Evolutionary conservation across 176 grass and related monocot species (phyloP), one percentile per base, ranked within the genome.

Genomic region (Triticum urartu): DNA sequence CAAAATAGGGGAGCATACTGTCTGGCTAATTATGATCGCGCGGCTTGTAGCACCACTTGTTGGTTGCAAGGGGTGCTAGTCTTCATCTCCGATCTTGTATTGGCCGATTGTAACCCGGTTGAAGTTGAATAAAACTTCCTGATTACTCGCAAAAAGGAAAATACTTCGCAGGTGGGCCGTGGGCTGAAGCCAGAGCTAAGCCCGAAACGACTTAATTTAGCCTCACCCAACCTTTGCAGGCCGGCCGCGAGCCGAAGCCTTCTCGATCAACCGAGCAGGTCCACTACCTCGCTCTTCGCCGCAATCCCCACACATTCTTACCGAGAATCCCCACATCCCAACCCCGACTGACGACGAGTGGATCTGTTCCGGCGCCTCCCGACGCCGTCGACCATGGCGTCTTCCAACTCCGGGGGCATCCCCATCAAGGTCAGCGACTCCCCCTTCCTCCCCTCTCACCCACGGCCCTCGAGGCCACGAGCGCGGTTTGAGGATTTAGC

Each of bases 381-480:
- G 5, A 32, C 75, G 25, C 76, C 32, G 75, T 70, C 75, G 81
- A 71, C 68, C 17, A 92, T 92, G 87, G 84, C 84, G 18, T 64
- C 50, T 50, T 62, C 80, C 83, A 88, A 85, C 77, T 56, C 56
- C 69, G 38, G 81, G 20, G 68, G 89, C 68, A 89, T 86, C 61
- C 75, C 84, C 7, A 71, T 86, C 68, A 89, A 89, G 87, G 87
- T 87, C 36, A 87, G 69, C 1, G 0, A 62, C n/a, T 34, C 42
- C 38, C 39, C 18, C 35, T 50, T 33, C 58, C 9, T 9, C 18
- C 6, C 2, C 38, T 24, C 9, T 54, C 38, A 3, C n/a, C 65
- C 22, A 21, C 45, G 7, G 18, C 6, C 47, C 47, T 42, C 35
- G 39, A 22, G 11, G 12, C 36, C 48, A 58, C 75, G 18, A 78